phyloP scores from a whole-genome alignment of 2,329 filamentous ascomycete genomes.

The Hypoxylon sp. region DNA sequence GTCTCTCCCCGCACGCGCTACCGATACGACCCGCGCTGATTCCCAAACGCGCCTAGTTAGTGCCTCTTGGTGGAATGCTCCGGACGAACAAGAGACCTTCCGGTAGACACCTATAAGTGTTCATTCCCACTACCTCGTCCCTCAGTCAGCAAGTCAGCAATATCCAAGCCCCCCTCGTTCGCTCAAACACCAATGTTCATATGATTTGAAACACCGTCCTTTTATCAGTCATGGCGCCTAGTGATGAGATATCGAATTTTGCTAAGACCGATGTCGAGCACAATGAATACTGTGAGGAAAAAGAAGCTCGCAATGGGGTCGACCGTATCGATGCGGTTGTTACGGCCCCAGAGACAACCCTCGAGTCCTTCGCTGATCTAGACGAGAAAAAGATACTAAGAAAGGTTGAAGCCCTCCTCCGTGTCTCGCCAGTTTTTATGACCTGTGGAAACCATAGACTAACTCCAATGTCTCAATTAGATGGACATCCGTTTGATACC shows the following conservation, averaged over 20 bases:
- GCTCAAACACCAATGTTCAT: constrained; percentile 7
- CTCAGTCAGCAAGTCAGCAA: neutral
- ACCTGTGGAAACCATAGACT: constrained; percentile 15
- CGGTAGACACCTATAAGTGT: constrained; percentile 28
- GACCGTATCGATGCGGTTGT: constrained; percentile 45
- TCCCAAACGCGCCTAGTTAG: constrained; percentile 16
- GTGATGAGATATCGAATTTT: constrained; percentile 42
- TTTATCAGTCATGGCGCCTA: constrained; percentile 41
- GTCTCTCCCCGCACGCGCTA: constrained; percentile 26
- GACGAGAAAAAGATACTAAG: constrained; percentile 72
- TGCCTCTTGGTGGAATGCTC: constrained; percentile 41
- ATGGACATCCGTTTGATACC: constrained; percentile 69
- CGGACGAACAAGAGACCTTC: constrained; percentile 6
- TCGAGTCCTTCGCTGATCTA: constrained; percentile 58
- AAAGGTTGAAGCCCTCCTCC: constrained; percentile 59
- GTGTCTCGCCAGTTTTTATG: neutral
- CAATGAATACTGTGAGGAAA: constrained; percentile 25
- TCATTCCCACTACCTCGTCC: constrained; percentile 1
- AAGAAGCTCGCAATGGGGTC: constrained; percentile 38
- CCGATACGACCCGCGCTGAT: constrained; percentile 26
- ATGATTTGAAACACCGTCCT: constrained; percentile 7
- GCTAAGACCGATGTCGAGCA: constrained; percentile 39
- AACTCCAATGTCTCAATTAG: constrained; percentile 50
- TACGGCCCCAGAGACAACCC: constrained; percentile 44
- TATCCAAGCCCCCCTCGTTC: neutral